Evolutionary conservation across 2,329 filamentous ascomycete genomes (phyloP), one percentile per base, ranked within the genome.

Genomic region (Dactylellina parvicollis): DNA sequence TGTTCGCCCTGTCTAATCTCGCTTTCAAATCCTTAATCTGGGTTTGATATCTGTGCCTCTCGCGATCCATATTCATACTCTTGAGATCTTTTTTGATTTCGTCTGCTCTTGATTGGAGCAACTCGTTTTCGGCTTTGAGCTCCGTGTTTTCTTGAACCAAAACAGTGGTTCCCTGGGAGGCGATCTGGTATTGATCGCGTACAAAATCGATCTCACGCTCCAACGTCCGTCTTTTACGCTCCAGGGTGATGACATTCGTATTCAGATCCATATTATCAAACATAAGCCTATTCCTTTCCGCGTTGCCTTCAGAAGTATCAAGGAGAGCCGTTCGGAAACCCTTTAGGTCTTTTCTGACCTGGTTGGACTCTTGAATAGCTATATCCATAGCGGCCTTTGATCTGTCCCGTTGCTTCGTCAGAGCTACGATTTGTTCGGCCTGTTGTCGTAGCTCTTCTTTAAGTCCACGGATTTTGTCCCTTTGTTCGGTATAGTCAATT

Each of bases 211-310:
- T 5, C 1, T 66, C 60, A 2, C 36, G 10, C n/a, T 59, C 54
- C 7, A 44, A 12, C 3, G 36, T 10, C 28, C 59, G 32, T 16
- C 44, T 18, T 32, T 60, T 73, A 4, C 24, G 34, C 12, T 65
- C 52, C 7, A 72, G 46, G 4, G 14, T 20, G 14, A 34, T 36
- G 5, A 66, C 28, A 12, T 38, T 47, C 1, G 20, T 22, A 14
- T 49, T 61, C 3, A 73, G 60, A n/a, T 65, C 60, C 40, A 26
- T 44, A 18, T 65, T 65, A n/a, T 73, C 36, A 5, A 59, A 12
- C 14, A 65, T 42, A 4, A 73, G 49, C 26, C 54, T 40, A 14
- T 20, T 50, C 20, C 46, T 36, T 30, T 22, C 38, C 10, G 22
- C 28, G 5, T 61, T 54, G 8, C 38, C 60, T 14, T 66, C 54